phyloP scores from a whole-genome alignment of 495 filamentous ascomycete species.

The Aspergillus asperescens region DNA sequence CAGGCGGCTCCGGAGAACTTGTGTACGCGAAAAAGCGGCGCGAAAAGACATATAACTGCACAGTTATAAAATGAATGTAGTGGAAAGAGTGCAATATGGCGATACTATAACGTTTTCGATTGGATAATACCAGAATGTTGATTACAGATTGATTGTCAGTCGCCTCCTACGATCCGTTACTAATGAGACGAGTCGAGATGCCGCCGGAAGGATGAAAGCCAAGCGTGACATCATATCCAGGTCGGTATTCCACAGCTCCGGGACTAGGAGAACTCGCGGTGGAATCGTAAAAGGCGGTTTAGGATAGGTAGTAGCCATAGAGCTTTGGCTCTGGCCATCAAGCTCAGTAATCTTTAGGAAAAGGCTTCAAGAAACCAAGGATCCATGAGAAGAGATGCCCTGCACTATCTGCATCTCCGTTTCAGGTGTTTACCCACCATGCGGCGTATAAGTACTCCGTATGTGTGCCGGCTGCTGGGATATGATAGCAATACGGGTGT shows the following conservation, averaged over 20 bases:
- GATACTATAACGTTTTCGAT: background rate
- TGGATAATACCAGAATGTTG: background rate
- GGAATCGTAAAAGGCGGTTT: too few relatives aligned
- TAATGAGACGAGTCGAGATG: constrained; percentile 6
- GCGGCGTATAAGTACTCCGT: too few relatives aligned
- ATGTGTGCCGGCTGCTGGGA: background rate
- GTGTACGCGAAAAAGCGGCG: constrained; percentile 13
- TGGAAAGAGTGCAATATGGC: background rate
- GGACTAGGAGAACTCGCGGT: too few relatives aligned
- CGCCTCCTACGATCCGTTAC: background rate
- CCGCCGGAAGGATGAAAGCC: background rate
- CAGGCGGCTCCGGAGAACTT: constrained; percentile 22
- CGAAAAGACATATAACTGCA: constrained; percentile 26
- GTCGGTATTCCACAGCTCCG: too few relatives aligned
- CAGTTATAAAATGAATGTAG: background rate
- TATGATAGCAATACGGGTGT: background rate
- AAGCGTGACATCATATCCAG: constrained; percentile 5
- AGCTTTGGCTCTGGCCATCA: too few relatives aligned
- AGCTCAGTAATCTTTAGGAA: too few relatives aligned
- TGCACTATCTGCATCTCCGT: too few relatives aligned
- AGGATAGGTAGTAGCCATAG: too few relatives aligned
- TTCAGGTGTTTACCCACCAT: too few relatives aligned
- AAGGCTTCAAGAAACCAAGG: too few relatives aligned
- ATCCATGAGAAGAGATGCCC: too few relatives aligned
- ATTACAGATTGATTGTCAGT: background rate